These are phyloP conservation scores for Phytophthora palmivora DNA, from an alignment of 352 stramenopile species.

Conservation along the genomic window DNA sequence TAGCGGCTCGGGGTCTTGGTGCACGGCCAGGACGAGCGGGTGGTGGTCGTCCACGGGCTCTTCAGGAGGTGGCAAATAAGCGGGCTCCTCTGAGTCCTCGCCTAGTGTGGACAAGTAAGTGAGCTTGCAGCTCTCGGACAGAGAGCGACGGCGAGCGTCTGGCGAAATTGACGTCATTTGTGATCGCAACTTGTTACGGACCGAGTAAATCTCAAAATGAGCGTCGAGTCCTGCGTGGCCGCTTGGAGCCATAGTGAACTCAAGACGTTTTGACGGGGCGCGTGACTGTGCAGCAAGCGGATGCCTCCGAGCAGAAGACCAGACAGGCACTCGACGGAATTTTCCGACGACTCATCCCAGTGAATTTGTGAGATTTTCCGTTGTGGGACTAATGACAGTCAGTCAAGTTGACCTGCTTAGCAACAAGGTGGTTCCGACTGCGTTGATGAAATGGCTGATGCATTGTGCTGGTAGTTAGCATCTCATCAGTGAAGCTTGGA, in stretches of 20 bases:
- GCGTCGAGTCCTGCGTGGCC: constrained; percentile 2
- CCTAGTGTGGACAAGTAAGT: constrained; percentile 15
- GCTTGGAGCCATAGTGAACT: background rate
- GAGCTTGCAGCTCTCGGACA: constrained; percentile 24
- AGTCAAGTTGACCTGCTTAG: too few species aligned
- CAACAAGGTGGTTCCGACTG: background rate
- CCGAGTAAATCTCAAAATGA: constrained; percentile 26
- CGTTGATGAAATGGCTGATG: too few species aligned
- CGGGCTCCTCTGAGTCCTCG: constrained; percentile 6
- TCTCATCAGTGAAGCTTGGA: too few species aligned
- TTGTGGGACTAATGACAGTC: background rate
- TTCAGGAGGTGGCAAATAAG: background rate
- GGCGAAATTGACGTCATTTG: constrained; percentile 21
- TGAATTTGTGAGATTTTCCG: constrained; percentile 14
- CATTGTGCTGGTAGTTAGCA: too few species aligned
- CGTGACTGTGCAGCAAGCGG: background rate
- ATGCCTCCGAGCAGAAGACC: background rate
- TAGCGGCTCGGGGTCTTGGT: background rate
- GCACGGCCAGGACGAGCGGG: constrained; percentile 16
- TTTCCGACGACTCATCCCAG: constrained; percentile 26
- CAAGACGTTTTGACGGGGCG: constrained; percentile 1
- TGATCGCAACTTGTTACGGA: constrained; percentile 13
- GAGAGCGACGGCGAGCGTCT: constrained; percentile 7
- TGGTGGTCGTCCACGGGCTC: constrained; percentile 23
- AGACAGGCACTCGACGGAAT: constrained; percentile 15